Base-by-base conservation (phyloP, 148 eudicot species). In the Beta vulgaris region DNA sequence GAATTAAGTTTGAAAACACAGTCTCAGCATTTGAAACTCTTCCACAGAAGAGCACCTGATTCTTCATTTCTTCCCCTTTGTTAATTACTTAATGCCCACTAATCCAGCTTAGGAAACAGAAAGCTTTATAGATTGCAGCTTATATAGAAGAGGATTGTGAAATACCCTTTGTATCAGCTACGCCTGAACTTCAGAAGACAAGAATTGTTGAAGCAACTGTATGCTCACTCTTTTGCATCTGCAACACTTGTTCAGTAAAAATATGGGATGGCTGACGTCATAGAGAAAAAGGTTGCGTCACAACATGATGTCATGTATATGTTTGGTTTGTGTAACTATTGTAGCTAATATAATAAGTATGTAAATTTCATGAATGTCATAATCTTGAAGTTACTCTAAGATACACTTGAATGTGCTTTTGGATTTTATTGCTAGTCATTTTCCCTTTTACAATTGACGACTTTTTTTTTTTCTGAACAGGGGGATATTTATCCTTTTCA, bases 1-100 rank as follows among this genome's bases (percentile, higher is more conserved):
- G 96, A 26, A 80, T 95, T 84, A 95, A 92, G 81, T 95, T 88
- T 55, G 97, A 95, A 73, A 95, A 95, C 77, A 90, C 98, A 0
- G 96, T 95, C 48, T 95, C 98, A 65, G 98, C 98, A 42, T 95
- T 92, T 64, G 98, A 95, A 78, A 95, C 97, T 36, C 87, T 92
- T 74, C 98, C 97, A 0, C 98, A 95, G 73, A 95, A 88, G 85
- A 89, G 90, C 72, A 72, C 87, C 74, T 91, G 71, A 87, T 49
- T 46, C 54, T 42, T 32, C 39, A 73, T 86, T 49, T 46, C 54
- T 42, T 32, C 39, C 31, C 79, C 31, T 16, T 32, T 40, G 26
- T 75, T n/a, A 32, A 28, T n/a, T 31, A 35, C 54, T 2, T 70
- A n/a, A n/a, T 23, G 8, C 19, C 19, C 26, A 11, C 40, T 54